phyloP scores from a whole-genome alignment of 148 eudicot genomes.

The Agrostemma githago region DNA sequence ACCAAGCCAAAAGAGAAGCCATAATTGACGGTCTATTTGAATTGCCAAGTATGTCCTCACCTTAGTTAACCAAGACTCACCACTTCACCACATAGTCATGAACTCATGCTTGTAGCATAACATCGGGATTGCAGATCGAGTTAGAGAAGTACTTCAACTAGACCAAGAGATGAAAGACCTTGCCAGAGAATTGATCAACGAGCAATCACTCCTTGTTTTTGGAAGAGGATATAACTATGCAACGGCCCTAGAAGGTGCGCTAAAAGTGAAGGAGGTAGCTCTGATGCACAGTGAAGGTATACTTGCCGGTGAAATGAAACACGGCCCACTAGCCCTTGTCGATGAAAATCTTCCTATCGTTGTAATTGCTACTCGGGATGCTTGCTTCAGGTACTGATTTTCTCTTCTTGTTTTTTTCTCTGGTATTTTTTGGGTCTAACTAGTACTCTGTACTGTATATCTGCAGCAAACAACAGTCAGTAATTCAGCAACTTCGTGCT shows the following conservation, averaged over 20 bases:
- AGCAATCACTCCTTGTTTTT: conserved; percentile 93
- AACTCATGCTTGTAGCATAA: neutral
- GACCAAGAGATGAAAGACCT: conserved; percentile 93
- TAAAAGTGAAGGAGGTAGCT: conserved; percentile 95
- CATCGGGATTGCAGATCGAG: conserved; percentile 48
- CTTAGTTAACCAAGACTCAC: conserved; percentile 7
- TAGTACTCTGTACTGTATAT: neutral
- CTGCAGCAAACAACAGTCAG: conserved; percentile 95
- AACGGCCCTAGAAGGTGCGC: conserved; percentile 94
- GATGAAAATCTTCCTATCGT: conserved; percentile 90
- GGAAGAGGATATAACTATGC: conserved; percentile 99
- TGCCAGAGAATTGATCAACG: conserved; percentile 63
- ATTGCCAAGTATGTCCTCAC: conserved; percentile 62
- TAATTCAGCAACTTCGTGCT: conserved; percentile 97
- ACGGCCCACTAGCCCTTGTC: conserved; percentile 92
- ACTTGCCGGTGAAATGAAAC: conserved; percentile 99
- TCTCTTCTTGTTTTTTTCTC: neutral
- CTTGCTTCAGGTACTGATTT: conserved; percentile 66
- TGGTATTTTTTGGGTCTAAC: neutral
- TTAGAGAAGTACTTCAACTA: conserved; percentile 81
- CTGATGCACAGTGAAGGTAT: conserved; percentile 99
- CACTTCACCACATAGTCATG: neutral
- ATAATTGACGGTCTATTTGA: conserved; percentile 79
- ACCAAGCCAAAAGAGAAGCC: conserved; percentile 73
- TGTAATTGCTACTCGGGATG: conserved; percentile 89